Percentiles rank a stretch among this genome's conserved stretches.
These are phyloP conservation scores for Fusarium stilboides DNA, from an alignment of 2,329 filamentous ascomycete species.

Conservation along the genomic window DNA sequence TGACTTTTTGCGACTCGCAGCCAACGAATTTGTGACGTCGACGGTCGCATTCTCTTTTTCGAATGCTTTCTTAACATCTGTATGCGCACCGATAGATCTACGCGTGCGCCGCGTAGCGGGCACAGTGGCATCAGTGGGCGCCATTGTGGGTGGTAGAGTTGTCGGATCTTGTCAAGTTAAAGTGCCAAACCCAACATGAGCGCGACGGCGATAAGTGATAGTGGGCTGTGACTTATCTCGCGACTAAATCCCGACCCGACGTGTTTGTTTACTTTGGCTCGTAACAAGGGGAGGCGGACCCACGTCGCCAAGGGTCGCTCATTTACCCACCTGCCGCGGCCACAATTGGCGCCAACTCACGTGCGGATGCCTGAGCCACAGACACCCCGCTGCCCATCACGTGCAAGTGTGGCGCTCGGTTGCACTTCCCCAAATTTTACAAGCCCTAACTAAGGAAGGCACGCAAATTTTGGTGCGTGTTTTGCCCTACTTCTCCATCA, in stretches of 20 bases:
- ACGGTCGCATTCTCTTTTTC: slow-evolving; percentile 86
- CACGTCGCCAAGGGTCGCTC: slow-evolving; percentile 31
- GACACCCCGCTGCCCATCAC: slow-evolving; percentile 38
- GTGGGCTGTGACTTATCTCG: slow-evolving; percentile 46
- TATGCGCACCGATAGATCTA: slow-evolving; percentile 79
- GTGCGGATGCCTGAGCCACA: slow-evolving; percentile 22
- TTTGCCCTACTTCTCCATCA: slow-evolving; percentile 58
- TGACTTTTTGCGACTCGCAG: slow-evolving; percentile 75
- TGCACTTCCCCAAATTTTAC: slow-evolving; percentile 52
- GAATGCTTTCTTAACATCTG: slow-evolving; percentile 65
- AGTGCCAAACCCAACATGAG: slow-evolving; percentile 36
- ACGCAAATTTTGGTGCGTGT: slow-evolving; percentile 28
- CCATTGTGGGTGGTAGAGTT: slow-evolving; percentile 51
- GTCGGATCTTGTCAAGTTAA: slow-evolving; percentile 31
- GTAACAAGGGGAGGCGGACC: slow-evolving; percentile 39
- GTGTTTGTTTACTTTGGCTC: slow-evolving; percentile 59
- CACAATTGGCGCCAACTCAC: slow-evolving; percentile 34
- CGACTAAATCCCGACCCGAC: slow-evolving; percentile 39
- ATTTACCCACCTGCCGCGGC: background rate
- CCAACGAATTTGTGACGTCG: slow-evolving; percentile 71
- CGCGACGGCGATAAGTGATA: slow-evolving; percentile 46
- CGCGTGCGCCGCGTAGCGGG: slow-evolving; percentile 72
- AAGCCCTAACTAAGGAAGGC: slow-evolving; percentile 27
- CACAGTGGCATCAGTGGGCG: slow-evolving; percentile 62
- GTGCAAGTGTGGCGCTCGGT: slow-evolving; percentile 47